phyloP scores from a whole-genome alignment of 139 green algal species.

The Auxenochlorella protothecoides region DNA sequence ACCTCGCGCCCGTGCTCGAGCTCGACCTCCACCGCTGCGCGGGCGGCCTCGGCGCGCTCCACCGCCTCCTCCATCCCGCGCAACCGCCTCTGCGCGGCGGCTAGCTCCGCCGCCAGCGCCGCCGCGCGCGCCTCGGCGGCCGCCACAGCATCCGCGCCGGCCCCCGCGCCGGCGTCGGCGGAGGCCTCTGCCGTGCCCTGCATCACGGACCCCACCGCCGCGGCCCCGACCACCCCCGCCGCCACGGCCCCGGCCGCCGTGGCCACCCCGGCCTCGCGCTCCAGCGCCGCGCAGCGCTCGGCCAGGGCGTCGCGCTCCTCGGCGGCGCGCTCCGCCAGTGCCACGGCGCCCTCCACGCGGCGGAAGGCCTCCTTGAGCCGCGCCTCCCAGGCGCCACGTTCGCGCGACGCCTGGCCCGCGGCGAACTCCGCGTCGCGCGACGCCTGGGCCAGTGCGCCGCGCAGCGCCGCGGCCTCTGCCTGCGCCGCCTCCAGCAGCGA shows the following conservation, averaged over 20 bases:
- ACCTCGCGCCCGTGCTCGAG: background rate
- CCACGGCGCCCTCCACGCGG: conserved; percentile 16
- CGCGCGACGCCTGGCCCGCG: too few species aligned
- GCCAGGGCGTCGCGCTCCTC: conserved; percentile 12
- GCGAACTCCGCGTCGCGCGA: too few species aligned
- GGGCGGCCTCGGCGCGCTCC: conserved; percentile 12
- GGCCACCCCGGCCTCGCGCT: background rate
- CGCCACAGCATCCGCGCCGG: too few species aligned
- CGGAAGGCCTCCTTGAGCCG: conserved; percentile 15
- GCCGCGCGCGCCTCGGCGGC: too few species aligned
- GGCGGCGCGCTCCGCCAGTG: conserved; percentile 20
- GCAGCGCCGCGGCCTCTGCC: background rate
- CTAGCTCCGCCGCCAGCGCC: too few species aligned
- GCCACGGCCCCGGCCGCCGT: too few species aligned
- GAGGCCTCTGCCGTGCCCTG: too few species aligned
- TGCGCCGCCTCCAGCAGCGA: conserved; percentile 16
- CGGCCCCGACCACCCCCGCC: too few species aligned
- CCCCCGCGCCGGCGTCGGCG: too few species aligned
- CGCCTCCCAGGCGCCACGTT: background rate
- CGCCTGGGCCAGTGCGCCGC: background rate
- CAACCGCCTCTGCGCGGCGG: background rate
- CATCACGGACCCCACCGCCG: too few species aligned
- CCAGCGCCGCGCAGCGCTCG: conserved; percentile 6
- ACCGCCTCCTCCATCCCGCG: conserved; percentile 24
- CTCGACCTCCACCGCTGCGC: too few species aligned